These are phyloP conservation scores for Oenanthe javanica DNA, from an alignment of 140 eudicot species.

Conservation along the genomic window DNA sequence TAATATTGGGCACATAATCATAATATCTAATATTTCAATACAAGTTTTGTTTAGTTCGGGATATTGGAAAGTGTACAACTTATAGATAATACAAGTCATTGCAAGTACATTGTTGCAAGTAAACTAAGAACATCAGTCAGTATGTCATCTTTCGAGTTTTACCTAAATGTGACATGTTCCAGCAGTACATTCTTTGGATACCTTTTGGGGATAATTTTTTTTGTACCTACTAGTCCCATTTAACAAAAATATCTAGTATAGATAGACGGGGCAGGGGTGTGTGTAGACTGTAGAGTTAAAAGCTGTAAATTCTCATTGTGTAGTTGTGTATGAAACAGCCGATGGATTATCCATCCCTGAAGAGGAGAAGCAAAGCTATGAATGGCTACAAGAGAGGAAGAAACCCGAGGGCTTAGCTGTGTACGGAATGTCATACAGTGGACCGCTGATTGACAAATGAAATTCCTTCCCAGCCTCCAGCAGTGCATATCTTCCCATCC, in stretches of 20 bases:
- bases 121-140: background rate
- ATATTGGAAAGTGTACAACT: too few species aligned
- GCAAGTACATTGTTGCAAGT: background rate
- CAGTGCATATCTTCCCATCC: background rate
- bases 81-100: background rate
- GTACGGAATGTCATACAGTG: conserved; percentile 51
- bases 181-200: background rate
- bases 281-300: background rate
- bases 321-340: conserved; percentile 24
- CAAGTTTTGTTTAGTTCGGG: background rate
- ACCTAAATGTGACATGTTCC: background rate
- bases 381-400: conserved; percentile 83
- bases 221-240: background rate
- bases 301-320: background rate
- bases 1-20: background rate
- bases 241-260: background rate
- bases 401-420: conserved; percentile 53
- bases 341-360: conserved; percentile 35
- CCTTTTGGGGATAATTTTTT: background rate
- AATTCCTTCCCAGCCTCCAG: background rate
- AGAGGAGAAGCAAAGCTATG: conserved; percentile 43
- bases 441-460: conserved; percentile 52
- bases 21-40: background rate
- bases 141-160: background rate
- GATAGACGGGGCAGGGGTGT: background rate